A percentile compares a stretch with the other conserved stretches of the same genome.
phyloP scores from a whole-genome alignment of 768 basidiomycete genomes.

The Psilocybe cyanescens region DNA sequence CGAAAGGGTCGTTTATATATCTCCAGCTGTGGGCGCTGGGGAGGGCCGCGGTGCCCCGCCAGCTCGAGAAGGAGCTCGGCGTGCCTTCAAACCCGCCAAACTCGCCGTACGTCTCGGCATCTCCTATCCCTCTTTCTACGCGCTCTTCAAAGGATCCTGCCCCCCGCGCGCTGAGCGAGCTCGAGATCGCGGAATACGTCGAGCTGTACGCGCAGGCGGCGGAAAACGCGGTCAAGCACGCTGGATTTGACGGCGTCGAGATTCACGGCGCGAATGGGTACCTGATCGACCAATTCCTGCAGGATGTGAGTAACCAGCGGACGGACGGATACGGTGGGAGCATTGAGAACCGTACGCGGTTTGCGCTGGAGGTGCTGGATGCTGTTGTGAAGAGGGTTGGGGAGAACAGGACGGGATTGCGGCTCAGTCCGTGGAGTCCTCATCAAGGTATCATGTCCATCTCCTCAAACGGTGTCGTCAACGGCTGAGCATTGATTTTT shows the following conservation, averaged over 20 bases:
- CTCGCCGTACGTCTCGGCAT: constrained; percentile 27
- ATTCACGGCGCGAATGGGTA: constrained; percentile 51
- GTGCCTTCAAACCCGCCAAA: neutral
- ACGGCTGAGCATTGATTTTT: neutral
- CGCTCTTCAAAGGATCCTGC: constrained; percentile 20
- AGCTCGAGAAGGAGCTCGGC: constrained; percentile 35
- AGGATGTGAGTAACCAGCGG: constrained; percentile 57
- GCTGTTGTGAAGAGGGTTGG: constrained; percentile 58
- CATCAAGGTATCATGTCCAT: constrained; percentile 35
- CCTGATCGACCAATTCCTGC: constrained; percentile 65
- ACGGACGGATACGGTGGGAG: constrained; percentile 73
- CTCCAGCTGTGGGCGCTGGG: constrained; percentile 65
- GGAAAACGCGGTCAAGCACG: constrained; percentile 52
- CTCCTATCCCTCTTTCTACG: constrained; percentile 36
- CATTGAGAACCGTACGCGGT: constrained; percentile 60
- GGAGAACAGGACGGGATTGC: constrained; percentile 52
- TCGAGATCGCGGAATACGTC: constrained; percentile 55
- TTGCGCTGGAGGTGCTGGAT: constrained; percentile 56
- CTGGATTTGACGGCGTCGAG: constrained; percentile 72
- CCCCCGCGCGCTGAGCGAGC: constrained; percentile 46
- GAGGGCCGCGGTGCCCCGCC: constrained; percentile 35
- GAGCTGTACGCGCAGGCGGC: constrained; percentile 58
- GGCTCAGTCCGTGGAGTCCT: constrained; percentile 59
- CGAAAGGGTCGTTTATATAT: constrained; percentile 48
- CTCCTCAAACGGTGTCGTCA: constrained; percentile 1